These are phyloP conservation scores for Salix brachista DNA, from an alignment of 345 rosid genomes.

Conservation along the genomic window DNA sequence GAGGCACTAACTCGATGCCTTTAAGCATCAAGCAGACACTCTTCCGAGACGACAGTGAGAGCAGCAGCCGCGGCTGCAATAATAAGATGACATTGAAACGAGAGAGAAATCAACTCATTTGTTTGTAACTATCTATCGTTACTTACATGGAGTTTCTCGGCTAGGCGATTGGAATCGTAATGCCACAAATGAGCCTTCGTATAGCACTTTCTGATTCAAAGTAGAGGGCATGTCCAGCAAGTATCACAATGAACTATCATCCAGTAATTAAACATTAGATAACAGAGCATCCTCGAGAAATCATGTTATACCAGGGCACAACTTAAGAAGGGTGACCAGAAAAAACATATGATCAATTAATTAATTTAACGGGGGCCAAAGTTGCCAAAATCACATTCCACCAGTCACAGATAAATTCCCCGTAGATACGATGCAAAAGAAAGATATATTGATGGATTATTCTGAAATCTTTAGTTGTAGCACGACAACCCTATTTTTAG, in stretches of 20 bases:
- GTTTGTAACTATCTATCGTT: neutral
- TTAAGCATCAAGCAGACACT: no score
- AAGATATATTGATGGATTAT: neutral
- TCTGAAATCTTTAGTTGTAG: constrained; percentile 2
- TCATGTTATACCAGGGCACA: neutral
- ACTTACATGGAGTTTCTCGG: neutral
- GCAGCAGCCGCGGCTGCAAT: no score
- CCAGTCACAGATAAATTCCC: constrained; percentile 1
- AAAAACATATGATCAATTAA: neutral
- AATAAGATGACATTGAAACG: neutral
- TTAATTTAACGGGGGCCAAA: neutral
- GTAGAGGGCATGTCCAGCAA: neutral
- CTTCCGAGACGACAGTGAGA: no score
- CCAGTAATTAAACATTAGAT: neutral
- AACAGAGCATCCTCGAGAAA: neutral
- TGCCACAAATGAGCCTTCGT: neutral
- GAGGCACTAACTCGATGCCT: no score
- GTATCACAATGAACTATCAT: neutral
- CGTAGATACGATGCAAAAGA: neutral
- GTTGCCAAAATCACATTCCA: constrained; percentile 5
- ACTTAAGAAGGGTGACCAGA: neutral
- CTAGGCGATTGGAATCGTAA: neutral
- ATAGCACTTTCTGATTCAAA: neutral
- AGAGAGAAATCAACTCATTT: neutral
- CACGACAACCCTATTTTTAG: constrained; percentile 6